phyloP scores from a whole-genome alignment of 352 stramenopile genomes.

The Globisporangium splendens region DNA sequence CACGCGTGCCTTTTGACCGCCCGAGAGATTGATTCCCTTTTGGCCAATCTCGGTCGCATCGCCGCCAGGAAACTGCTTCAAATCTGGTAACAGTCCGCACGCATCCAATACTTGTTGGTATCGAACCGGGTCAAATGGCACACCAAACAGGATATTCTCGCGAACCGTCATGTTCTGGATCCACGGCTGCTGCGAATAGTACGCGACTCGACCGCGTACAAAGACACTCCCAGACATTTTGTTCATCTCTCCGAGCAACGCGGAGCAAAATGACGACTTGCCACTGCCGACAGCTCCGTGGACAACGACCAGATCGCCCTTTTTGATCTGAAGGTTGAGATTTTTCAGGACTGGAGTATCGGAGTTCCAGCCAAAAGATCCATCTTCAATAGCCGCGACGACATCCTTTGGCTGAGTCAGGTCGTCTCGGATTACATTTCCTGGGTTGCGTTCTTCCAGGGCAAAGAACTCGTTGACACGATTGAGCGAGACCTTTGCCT shows the following conservation, averaged over 20 bases:
- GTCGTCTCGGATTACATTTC: constrained; percentile 11
- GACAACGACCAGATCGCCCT: constrained; percentile 43
- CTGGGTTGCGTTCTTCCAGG: constrained; percentile 14
- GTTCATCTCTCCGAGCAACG: constrained; percentile 75
- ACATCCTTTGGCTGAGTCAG: background rate
- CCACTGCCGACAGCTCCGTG: constrained; percentile 40
- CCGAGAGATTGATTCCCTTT: constrained; percentile 90
- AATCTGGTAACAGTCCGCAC: constrained; percentile 84
- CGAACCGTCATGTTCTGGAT: constrained; percentile 90
- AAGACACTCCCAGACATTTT: constrained; percentile 15
- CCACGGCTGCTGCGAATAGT: constrained; percentile 75
- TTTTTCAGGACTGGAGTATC: constrained; percentile 19
- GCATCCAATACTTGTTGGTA: constrained; percentile 63
- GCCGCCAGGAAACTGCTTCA: constrained; percentile 72
- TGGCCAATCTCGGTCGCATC: constrained; percentile 93
- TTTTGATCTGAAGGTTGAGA: constrained; percentile 20
- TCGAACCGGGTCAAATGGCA: constrained; percentile 37
- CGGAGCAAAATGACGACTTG: constrained; percentile 44
- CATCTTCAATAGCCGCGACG: constrained; percentile 19
- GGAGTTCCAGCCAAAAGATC: constrained; percentile 23
- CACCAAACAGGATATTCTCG: constrained; percentile 91
- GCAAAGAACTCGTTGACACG: constrained; percentile 27
- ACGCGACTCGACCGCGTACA: constrained; percentile 22
- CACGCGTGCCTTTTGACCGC: constrained; percentile 83
- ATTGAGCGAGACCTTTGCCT: constrained; percentile 28